Evolutionary conservation across 805 yeast genomes (phyloP), one percentile per base, ranked within the genome.

Genomic region (Dipodascus geniculatus): DNA sequence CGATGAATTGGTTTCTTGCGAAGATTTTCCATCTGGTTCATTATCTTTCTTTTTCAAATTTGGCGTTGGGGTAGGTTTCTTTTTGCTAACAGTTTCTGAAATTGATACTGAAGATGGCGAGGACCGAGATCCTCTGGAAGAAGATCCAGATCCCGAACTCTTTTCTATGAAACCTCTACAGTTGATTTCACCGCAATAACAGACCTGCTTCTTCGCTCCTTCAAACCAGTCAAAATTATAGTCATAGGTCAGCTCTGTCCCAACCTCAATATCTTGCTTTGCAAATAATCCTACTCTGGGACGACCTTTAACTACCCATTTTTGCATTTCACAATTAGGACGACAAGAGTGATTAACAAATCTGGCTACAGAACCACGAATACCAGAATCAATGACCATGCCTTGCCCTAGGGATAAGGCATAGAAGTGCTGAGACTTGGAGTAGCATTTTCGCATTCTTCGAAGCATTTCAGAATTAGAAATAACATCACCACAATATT

Each of bases 401-500:
- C 75, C 74, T 50, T 70, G 67, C 22, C 73, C 74, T 42, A 75
- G 62, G 57, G 72, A 68, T 49, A 77, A 61, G 58, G 73, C 71
- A 60, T 74, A 74, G 56, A 67, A 75, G 52, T 72, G 63, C 24
- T 57, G 42, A 11, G 23, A 17, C n/a, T 61, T 59, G 49, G 63
- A 65, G 57, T 73, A 72, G 17, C 67, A 65, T 4, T 64, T 63
- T 2, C 58, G 56, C 57, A 74, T 62, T 23, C 79, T 60, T 17
- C 61, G 56, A 28, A 70, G 68, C 63, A 75, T 71, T 50, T 70
- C 73, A 2, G 60, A 57, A 31, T 68, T 69, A 50, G 68, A 68
- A 23, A 77, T 69, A 16, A 76, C 73, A 53, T 77, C 80, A 11
- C 81, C 81, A 1, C 76, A 70, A 57, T 75, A 76, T 57, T 76